Conservation (phyloP, 208 protist species). For the Vickermania ingenoplastis region DNA sequence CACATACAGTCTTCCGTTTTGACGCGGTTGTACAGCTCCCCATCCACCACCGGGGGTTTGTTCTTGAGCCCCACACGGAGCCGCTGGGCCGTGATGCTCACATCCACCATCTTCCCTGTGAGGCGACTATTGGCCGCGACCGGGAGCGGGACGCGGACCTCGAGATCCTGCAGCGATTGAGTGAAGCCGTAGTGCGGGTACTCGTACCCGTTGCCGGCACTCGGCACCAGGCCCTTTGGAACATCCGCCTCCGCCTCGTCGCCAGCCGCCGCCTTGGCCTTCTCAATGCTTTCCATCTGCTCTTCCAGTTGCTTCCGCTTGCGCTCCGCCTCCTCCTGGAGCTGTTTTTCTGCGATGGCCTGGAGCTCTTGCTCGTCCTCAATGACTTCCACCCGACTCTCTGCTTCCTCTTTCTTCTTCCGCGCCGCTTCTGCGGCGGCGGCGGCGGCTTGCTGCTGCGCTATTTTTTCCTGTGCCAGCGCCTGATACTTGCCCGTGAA, state of each 20-base stretch:
- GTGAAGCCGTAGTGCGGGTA: slow-evolving; percentile 84
- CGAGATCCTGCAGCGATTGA: slow-evolving; percentile 80
- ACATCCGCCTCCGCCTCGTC: slow-evolving; percentile 32
- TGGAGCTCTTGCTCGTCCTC: slow-evolving; percentile 52
- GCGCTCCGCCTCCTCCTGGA: slow-evolving; percentile 36
- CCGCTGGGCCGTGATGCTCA: slow-evolving; percentile 51
- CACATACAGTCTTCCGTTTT: slow-evolving; percentile 86
- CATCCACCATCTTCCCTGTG: slow-evolving; percentile 59
- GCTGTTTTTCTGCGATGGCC: slow-evolving; percentile 24
- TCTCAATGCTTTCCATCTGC: slow-evolving; percentile 29
- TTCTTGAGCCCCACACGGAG: slow-evolving; percentile 80
- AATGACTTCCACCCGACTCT: slow-evolving; percentile 67
- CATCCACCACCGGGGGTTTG: slow-evolving; percentile 70
- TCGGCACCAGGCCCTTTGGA: slow-evolving; percentile 77
- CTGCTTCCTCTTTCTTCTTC: slow-evolving; percentile 14
- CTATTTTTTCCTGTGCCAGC: slow-evolving; percentile 38
- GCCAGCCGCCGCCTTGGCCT: slow-evolving; percentile 15
- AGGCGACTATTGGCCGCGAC: slow-evolving; percentile 27
- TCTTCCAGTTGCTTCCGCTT: slow-evolving; percentile 38
- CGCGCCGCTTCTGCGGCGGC: slow-evolving; percentile 9
- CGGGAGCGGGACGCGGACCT: slow-evolving; percentile 82
- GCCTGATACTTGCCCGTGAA: slow-evolving; percentile 48
- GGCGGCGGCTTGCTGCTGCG: slow-evolving; percentile 11
- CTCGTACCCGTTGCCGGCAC: slow-evolving; percentile 76
- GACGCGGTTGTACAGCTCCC: slow-evolving; percentile 62